Percentiles rank a stretch among this genome's conserved stretches.
Conservation (phyloP, 1,284 basidiomycete genomes). For the Microbotryomycetes sp. region DNA sequence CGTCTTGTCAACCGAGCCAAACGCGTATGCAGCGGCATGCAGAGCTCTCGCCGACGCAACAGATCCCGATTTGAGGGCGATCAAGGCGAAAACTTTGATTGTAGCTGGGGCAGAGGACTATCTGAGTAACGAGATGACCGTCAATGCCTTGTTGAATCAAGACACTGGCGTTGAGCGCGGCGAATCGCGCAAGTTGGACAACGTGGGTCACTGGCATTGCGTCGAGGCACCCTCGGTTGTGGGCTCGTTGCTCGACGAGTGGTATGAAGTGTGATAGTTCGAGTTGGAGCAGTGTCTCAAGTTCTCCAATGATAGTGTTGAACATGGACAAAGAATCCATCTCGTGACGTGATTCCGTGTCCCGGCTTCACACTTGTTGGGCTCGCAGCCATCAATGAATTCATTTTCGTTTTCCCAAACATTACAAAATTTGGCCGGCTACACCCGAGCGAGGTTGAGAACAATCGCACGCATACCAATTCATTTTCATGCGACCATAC, state of each 20-base stretch:
- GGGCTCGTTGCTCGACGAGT: background rate
- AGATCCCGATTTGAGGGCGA: slow-evolving; percentile 26
- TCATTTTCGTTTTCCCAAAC: too few relatives aligned
- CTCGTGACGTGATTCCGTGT: too few relatives aligned
- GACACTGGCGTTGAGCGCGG: slow-evolving; percentile 5
- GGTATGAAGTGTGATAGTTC: slow-evolving; percentile 12
- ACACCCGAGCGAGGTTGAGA: too few relatives aligned
- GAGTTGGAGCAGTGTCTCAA: too few relatives aligned
- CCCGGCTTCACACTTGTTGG: too few relatives aligned
- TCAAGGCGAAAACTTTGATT: slow-evolving; percentile 19
- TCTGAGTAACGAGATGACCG: slow-evolving; percentile 9
- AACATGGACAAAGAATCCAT: too few relatives aligned
- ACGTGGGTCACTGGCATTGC: slow-evolving; percentile 31
- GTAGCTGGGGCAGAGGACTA: slow-evolving; percentile 25
- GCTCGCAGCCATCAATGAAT: too few relatives aligned
- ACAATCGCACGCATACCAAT: too few relatives aligned
- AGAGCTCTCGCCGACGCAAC: slow-evolving; percentile 15
- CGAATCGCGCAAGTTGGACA: slow-evolving; percentile 3
- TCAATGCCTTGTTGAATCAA: slow-evolving; percentile 2
- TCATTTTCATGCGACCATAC: too few relatives aligned
- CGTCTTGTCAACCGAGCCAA: slow-evolving; percentile 13
- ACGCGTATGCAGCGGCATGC: slow-evolving; percentile 27
- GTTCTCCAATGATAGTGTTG: too few relatives aligned
- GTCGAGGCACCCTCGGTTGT: slow-evolving; percentile 11
- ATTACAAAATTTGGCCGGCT: too few relatives aligned